Evolutionary conservation across 2,329 filamentous ascomycete genomes (phyloP).

Genomic region (Emmonsiellopsis sp.): DNA sequence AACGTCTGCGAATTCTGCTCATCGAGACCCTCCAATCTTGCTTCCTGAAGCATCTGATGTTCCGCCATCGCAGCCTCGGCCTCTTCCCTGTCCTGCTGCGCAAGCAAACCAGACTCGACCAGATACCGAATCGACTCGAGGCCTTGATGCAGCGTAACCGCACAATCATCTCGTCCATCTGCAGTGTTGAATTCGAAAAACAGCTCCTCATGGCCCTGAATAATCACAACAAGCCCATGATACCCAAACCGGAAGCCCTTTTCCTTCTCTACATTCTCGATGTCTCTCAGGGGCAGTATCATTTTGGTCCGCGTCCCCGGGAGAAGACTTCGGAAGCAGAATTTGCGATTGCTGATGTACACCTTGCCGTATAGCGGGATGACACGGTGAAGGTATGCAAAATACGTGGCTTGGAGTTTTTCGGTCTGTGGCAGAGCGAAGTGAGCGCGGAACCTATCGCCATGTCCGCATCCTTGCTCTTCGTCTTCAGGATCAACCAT

Average conservation of each 20-base stretch:
- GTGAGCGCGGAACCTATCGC: conserved; percentile 69
- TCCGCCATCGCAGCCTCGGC: conserved; percentile 71
- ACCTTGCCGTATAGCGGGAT: conserved; percentile 92
- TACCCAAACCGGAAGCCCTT: conserved; percentile 91
- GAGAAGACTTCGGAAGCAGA: conserved; percentile 88
- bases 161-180: conserved; percentile 79
- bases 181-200: conserved; percentile 85
- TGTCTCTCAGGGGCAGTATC: conserved; percentile 79
- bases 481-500: conserved; percentile 47
- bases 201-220: conserved; percentile 86
- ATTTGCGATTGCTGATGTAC: conserved; percentile 77
- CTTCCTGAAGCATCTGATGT: conserved; percentile 68
- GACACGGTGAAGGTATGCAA: conserved; percentile 81
- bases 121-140: conserved; percentile 65
- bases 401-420: conserved; percentile 79
- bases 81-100: conserved; percentile 58
- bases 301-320: conserved; percentile 87
- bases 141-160: conserved; percentile 66
- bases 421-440: conserved; percentile 83
- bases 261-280: conserved; percentile 89
- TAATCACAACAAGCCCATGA: conserved; percentile 81
- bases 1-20: conserved; percentile 17
- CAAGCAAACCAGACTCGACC: conserved; percentile 58
- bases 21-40: conserved; percentile 43
- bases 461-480: conserved; percentile 43